phyloP scores from a whole-genome alignment of 371 early-diverging fungal species.

The Dichotomocladium elegans region DNA sequence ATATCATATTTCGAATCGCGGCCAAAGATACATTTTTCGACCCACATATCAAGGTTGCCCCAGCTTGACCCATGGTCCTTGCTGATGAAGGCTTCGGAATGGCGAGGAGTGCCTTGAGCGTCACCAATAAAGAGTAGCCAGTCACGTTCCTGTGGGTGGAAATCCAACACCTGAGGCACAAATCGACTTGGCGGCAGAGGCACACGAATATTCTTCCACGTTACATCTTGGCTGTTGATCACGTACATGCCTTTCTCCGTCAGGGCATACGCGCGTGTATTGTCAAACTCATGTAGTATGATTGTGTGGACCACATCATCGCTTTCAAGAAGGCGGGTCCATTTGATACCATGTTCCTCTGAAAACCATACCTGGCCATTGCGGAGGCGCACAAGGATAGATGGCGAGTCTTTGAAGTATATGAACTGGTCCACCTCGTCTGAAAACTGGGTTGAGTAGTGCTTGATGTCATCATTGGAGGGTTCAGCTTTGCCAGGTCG shows the following conservation, averaged over 20 bases:
- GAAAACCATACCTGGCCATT: slow-evolving; percentile 63
- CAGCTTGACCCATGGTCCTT: slow-evolving; percentile 72
- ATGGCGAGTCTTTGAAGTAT: slow-evolving; percentile 54
- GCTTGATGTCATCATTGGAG: slow-evolving; percentile 30
- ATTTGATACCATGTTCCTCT: slow-evolving; percentile 60
- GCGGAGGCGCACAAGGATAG: slow-evolving; percentile 50
- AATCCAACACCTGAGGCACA: slow-evolving; percentile 65
- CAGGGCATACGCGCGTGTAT: slow-evolving; percentile 61
- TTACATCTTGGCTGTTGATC: slow-evolving; percentile 69
- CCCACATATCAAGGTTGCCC: slow-evolving; percentile 75
- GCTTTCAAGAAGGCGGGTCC: slow-evolving; percentile 50
- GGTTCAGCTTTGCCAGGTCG: slow-evolving; percentile 17
- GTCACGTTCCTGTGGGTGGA: slow-evolving; percentile 76
- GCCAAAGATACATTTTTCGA: slow-evolving; percentile 86
- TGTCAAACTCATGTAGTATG: slow-evolving; percentile 54
- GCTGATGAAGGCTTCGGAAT: slow-evolving; percentile 66
- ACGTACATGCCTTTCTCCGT: slow-evolving; percentile 50
- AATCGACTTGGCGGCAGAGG: slow-evolving; percentile 63
- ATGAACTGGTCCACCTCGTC: slow-evolving; percentile 50
- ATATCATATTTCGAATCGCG: slow-evolving; percentile 61
- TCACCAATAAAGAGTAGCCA: slow-evolving; percentile 79
- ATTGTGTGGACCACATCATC: slow-evolving; percentile 26
- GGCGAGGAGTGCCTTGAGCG: slow-evolving; percentile 40
- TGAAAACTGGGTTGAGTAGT: slow-evolving; percentile 33
- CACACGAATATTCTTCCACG: slow-evolving; percentile 51